phyloP scores from a whole-genome alignment of 495 filamentous ascomycete genomes.

The Trypethelium eluteriae region DNA sequence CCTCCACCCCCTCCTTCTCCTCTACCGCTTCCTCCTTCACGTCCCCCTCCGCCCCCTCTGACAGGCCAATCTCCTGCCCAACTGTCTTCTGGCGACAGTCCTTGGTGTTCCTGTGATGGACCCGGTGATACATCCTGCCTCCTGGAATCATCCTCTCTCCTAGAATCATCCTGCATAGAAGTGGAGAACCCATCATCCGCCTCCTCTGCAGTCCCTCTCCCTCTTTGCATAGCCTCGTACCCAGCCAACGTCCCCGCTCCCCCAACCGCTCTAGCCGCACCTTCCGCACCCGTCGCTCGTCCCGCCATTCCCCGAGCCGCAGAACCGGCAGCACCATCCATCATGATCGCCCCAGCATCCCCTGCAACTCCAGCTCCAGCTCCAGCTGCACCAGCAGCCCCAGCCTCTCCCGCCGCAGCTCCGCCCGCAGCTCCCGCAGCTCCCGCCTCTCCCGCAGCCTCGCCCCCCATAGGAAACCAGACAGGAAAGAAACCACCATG shows the following conservation, averaged over 20 bases:
- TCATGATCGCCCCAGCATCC: constrained; percentile 24
- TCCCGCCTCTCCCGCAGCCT: constrained; percentile 36
- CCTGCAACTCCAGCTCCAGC: constrained; percentile 34
- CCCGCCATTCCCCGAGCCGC: constrained; percentile 40
- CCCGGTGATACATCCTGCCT: constrained; percentile 17
- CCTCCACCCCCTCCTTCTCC: constrained; percentile 35
- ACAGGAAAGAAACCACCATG: constrained; percentile 50
- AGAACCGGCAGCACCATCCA: constrained; percentile 33
- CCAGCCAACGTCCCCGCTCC: constrained; percentile 56
- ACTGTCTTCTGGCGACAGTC: constrained; percentile 31
- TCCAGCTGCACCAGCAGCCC: constrained; percentile 30
- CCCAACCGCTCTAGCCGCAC: constrained; percentile 40
- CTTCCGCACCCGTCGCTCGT: constrained; percentile 31
- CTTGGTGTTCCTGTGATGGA: constrained; percentile 21
- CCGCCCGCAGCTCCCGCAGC: constrained; percentile 37
- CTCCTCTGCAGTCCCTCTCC: constrained; percentile 4
- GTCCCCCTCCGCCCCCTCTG: constrained; percentile 1
- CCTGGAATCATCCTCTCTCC: constrained; percentile 18
- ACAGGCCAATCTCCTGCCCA: constrained; percentile 29
- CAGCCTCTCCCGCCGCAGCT: constrained; percentile 40
- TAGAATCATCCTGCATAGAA: too few relatives aligned
- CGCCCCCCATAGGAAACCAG: constrained; percentile 49
- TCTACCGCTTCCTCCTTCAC: constrained; percentile 39
- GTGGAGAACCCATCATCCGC: constrained; percentile 19
- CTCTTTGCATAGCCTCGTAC: constrained; percentile 57